These are phyloP conservation scores for Lachnellula occidentalis DNA, from an alignment of 2,329 filamentous ascomycete genomes.

Conservation along the genomic window DNA sequence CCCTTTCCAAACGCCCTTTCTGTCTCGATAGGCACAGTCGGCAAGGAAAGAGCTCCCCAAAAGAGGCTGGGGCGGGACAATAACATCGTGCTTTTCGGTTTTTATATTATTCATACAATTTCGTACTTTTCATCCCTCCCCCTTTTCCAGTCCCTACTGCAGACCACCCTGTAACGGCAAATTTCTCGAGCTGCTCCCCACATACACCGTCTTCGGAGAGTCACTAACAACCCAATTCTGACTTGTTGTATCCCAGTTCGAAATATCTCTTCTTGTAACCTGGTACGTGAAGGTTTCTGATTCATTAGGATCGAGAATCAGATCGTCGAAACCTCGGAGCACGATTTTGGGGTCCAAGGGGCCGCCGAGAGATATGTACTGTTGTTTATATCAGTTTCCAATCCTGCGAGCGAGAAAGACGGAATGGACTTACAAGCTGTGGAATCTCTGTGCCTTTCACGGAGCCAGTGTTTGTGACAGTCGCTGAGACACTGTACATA, in stretches of 20 bases:
- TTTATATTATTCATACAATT: too few relatives aligned
- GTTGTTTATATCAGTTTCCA: slow-evolving; percentile 27
- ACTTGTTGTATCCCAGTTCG: slow-evolving; percentile 70
- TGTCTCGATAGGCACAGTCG: too few relatives aligned
- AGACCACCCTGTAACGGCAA: slow-evolving; percentile 15
- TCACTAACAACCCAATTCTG: slow-evolving; percentile 72
- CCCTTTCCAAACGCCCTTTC: too few relatives aligned
- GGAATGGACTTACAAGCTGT: slow-evolving; percentile 39
- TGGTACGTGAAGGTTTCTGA: slow-evolving; percentile 60
- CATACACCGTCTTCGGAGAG: slow-evolving; percentile 29
- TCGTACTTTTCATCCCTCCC: too few relatives aligned
- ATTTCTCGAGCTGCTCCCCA: slow-evolving; percentile 26
- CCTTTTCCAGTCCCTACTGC: too few relatives aligned
- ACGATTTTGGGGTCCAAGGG: slow-evolving; percentile 60
- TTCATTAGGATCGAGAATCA: slow-evolving; percentile 64
- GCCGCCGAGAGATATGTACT: slow-evolving; percentile 74
- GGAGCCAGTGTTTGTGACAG: slow-evolving; percentile 51
- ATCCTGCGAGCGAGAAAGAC: slow-evolving; percentile 38
- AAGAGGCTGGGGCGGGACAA: too few relatives aligned
- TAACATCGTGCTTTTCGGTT: too few relatives aligned
- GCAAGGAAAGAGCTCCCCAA: too few relatives aligned
- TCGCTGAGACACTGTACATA: slow-evolving; percentile 47
- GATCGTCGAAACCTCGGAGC: slow-evolving; percentile 76
- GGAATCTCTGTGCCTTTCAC: slow-evolving; percentile 50
- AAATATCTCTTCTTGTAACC: slow-evolving; percentile 75